A percentile compares a stretch with the other conserved stretches of the same genome.
These are phyloP conservation scores for Kwoniella bestiolae DNA, from an alignment of 768 basidiomycete species.

Conservation along the genomic window DNA sequence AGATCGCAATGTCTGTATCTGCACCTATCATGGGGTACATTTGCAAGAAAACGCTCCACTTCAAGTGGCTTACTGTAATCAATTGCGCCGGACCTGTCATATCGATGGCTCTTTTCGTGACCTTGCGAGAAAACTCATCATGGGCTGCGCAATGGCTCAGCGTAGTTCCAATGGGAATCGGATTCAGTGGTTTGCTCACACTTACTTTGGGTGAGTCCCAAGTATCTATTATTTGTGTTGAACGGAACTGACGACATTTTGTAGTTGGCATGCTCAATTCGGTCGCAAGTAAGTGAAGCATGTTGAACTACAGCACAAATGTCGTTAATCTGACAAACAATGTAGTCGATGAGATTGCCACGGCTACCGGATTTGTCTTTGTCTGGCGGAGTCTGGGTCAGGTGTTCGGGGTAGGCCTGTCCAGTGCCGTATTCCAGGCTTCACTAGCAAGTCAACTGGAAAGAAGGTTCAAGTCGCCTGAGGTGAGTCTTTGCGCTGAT, in stretches of 20 bases:
- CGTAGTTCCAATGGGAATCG: conserved; percentile 26
- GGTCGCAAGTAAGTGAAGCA: conserved; percentile 20
- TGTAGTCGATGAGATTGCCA: conserved; percentile 23
- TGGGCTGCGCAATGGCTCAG: conserved; percentile 22
- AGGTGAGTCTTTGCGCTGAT: conserved; percentile 15
- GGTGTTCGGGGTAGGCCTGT: conserved; percentile 27
- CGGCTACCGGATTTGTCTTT: conserved; percentile 27
- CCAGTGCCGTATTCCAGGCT: conserved; percentile 27
- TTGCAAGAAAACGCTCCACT: conserved; percentile 20
- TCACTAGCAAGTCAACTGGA: conserved; percentile 15
- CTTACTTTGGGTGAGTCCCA: conserved; percentile 20
- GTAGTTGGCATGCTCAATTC: conserved; percentile 26
- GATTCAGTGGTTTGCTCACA: conserved; percentile 22
- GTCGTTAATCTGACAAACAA: no score
- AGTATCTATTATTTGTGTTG: neutral
- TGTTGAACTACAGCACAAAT: neutral
- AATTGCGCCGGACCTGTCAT: conserved; percentile 27
- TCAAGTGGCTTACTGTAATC: conserved; percentile 26
- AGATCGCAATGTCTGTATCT: conserved; percentile 23
- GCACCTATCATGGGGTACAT: conserved; percentile 24
- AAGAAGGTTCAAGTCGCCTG: conserved; percentile 19
- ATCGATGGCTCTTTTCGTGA: conserved; percentile 19
- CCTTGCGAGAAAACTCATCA: conserved; percentile 8
- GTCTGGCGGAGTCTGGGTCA: conserved; percentile 27
- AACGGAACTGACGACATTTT: neutral